Percentiles rank a stretch among this genome's conserved stretches.
phyloP scores from a whole-genome alignment of 2,329 filamentous ascomycete genomes.

The Colletotrichum sp. region DNA sequence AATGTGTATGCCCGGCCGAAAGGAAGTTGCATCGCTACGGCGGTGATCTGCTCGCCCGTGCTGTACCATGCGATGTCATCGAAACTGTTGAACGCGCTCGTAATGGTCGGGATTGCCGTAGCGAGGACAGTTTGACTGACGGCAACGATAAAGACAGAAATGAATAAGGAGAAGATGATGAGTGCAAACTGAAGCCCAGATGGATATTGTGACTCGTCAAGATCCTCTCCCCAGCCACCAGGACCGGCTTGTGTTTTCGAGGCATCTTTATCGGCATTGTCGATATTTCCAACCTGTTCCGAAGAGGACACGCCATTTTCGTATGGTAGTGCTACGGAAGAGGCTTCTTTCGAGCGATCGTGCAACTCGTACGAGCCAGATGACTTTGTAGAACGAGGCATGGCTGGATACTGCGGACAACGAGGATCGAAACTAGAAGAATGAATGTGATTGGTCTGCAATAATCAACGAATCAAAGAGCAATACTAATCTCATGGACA shows the following conservation, averaged over 20 bases:
- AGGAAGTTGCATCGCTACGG: constrained; percentile 27
- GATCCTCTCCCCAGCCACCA: neutral
- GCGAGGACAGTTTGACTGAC: neutral
- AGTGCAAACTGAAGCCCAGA: neutral
- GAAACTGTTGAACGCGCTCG: constrained; percentile 38
- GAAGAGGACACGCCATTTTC: neutral
- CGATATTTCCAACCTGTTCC: neutral
- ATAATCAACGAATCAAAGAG: neutral
- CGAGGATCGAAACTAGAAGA: neutral
- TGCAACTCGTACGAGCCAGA: neutral
- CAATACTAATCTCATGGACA: neutral
- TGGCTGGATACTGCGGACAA: neutral
- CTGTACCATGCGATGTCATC: constrained; percentile 44
- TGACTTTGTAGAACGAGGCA: neutral
- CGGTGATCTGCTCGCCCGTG: constrained; percentile 28
- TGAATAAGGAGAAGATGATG: neutral
- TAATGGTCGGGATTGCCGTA: constrained; percentile 35
- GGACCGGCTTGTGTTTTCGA: neutral
- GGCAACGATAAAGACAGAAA: neutral
- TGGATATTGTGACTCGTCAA: neutral
- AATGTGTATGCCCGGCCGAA: constrained; percentile 32
- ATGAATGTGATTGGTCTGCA: neutral
- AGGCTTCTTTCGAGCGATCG: neutral
- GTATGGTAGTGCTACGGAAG: neutral
- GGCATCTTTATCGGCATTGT: neutral